Base-by-base conservation (phyloP, 495 filamentous ascomycete genomes). In the Pyronema domesticum region DNA sequence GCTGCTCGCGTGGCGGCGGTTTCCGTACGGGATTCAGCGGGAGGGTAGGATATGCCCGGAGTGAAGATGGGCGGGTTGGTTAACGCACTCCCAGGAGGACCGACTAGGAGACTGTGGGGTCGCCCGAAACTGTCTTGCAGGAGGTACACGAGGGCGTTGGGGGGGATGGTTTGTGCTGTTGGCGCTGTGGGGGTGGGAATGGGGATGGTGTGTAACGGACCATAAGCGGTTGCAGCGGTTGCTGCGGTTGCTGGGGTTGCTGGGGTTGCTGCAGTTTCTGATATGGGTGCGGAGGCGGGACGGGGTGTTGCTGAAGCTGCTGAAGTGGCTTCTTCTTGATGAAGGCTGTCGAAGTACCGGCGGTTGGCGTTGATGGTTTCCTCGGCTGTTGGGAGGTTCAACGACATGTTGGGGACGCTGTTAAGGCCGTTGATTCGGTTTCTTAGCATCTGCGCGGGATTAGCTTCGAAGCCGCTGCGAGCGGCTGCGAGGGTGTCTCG, bases 91-190 rank as follows among this genome's bases (percentile, higher is more conserved):
- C 59, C 60, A 11, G 59, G 60, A 15, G 61, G 61, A 10, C 61
- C 61, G 37, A 63, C 17, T 8, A 63, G 61, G 7, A 63, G 48
- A 23, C 53, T 51, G 1, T 57, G 55, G 6, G 61, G 61, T 19
- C 50, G 48, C 13, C 60, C 60, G 7, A 54, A 54, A 36, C 47
- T 42, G 17, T 63, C 61, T 56, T 63, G 61, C 19, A 63, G 61
- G 5, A 63, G 45, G 23, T 63, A 63, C 18, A 63, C 55, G 36
- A 56, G 9, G 19, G 49, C 59, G 30, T 56, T 53, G 3, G 51
- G 45, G 57, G 46, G 51, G 46, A 53, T 55, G 46, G 7, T 14
- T 46, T 35, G 15, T 46, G 7, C 23, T 30, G 5, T 30, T 33
- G 11, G 50, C 18, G 18, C 37, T 58, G 60, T 46, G 60, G 40